Conservation (phyloP, 768 basidiomycete species). For the Suillus ampliporus region DNA sequence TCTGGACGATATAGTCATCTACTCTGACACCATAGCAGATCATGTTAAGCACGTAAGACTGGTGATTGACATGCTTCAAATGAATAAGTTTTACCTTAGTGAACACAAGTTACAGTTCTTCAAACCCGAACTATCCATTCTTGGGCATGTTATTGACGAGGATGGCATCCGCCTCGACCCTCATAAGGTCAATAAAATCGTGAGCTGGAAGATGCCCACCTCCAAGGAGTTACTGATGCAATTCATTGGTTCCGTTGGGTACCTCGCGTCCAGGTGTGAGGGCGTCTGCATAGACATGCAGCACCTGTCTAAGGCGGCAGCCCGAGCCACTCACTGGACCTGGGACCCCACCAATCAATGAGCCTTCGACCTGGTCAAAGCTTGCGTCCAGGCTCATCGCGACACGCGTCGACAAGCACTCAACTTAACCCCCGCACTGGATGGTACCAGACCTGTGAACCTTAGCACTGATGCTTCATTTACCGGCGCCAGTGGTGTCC, state of each 20-base stretch:
- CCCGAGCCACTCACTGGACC: slow-evolving; percentile 16
- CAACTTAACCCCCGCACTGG: slow-evolving; percentile 19
- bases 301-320: slow-evolving; percentile 29
- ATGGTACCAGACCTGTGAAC: slow-evolving; percentile 14
- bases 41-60: slow-evolving; percentile 37
- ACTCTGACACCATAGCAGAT: slow-evolving; percentile 35
- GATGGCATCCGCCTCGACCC: slow-evolving; percentile 48
- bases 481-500: slow-evolving; percentile 23
- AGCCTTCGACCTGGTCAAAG: slow-evolving; percentile 38
- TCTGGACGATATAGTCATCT: slow-evolving; percentile 42
- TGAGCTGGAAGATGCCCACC: slow-evolving; percentile 42
- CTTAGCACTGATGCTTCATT: slow-evolving; percentile 31
- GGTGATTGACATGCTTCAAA: slow-evolving; percentile 40
- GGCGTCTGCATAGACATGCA: slow-evolving; percentile 46
- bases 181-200: slow-evolving; percentile 45
- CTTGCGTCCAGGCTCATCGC: slow-evolving; percentile 19
- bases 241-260: slow-evolving; percentile 39
- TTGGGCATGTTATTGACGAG: slow-evolving; percentile 44
- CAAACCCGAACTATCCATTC: slow-evolving; percentile 31
- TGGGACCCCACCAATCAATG: slow-evolving; percentile 38
- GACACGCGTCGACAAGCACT: slow-evolving; percentile 25
- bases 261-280: slow-evolving; percentile 40
- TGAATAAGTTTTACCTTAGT: slow-evolving; percentile 44
- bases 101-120: slow-evolving; percentile 44
- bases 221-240: slow-evolving; percentile 40